These are phyloP conservation scores for Trichaptum fuscoviolaceum DNA, from an alignment of 768 basidiomycete genomes.

Conservation along the genomic window DNA sequence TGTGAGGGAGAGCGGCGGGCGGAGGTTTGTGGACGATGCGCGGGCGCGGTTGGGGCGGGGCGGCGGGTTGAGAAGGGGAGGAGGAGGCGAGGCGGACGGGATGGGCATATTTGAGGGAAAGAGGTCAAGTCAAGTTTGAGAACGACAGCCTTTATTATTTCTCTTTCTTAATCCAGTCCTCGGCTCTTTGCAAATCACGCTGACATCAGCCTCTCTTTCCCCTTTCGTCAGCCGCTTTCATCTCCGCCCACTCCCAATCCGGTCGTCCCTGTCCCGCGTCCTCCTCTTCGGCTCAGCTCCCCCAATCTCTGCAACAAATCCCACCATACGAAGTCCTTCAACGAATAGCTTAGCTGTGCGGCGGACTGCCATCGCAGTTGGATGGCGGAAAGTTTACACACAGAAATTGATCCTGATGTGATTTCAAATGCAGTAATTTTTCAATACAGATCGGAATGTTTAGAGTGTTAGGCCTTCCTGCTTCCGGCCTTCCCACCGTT, in stretches of 20 bases:
- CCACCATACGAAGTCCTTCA: no score
- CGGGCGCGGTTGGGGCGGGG: constrained; percentile 46
- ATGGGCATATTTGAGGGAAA: neutral
- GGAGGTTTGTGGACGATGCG: constrained; percentile 55
- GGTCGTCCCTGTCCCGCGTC: neutral
- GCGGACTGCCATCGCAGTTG: neutral
- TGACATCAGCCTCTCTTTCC: neutral
- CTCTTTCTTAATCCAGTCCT: neutral
- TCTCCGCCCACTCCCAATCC: neutral
- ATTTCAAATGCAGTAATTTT: neutral
- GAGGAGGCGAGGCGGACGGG: constrained; percentile 7
- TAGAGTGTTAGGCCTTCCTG: neutral
- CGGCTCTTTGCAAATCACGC: neutral
- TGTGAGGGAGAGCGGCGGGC: constrained; percentile 44
- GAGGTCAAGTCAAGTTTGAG: neutral
- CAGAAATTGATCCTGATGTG: neutral
- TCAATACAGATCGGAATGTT: neutral
- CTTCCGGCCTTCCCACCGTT: neutral
- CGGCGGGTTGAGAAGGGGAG: constrained; percentile 25
- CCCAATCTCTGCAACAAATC: neutral
- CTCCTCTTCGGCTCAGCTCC: neutral
- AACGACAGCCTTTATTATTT: neutral
- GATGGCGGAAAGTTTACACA: neutral
- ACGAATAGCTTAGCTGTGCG: no score
- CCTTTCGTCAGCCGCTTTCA: constrained; percentile 1